Evolutionary conservation across 352 stramenopile genomes (phyloP).

Genomic region (Pythium volutum): DNA sequence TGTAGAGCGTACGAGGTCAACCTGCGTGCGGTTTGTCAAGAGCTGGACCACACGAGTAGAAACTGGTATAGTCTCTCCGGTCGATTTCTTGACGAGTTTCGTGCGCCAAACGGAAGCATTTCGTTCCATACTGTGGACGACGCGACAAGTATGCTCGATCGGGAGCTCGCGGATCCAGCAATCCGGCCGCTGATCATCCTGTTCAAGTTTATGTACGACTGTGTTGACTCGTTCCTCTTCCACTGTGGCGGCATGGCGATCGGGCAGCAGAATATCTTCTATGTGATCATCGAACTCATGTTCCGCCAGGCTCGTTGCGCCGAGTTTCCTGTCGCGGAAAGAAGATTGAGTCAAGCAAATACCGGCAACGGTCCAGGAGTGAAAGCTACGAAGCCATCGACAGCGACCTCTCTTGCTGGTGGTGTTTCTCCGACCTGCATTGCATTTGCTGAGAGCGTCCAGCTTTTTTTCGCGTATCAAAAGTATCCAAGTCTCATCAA

Average conservation of each 20-base stretch:
- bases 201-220: constrained; percentile 84
- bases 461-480: constrained; percentile 77
- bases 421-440: constrained; percentile 42
- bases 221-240: constrained; percentile 71
- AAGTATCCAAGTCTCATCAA: constrained; percentile 80
- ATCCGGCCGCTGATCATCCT: constrained; percentile 38
- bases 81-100: constrained; percentile 47
- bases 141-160: constrained; percentile 16
- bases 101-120: not conserved
- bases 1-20: constrained; percentile 72
- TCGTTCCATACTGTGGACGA: constrained; percentile 15
- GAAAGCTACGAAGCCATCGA: not conserved
- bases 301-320: constrained; percentile 69
- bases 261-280: constrained; percentile 72
- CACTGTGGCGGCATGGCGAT: constrained; percentile 78
- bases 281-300: constrained; percentile 62
- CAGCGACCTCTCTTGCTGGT: constrained; percentile 3
- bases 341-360: constrained; percentile 19
- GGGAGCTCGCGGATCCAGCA: constrained; percentile 11
- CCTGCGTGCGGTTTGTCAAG: constrained; percentile 41
- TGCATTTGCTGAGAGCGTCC: constrained; percentile 66
- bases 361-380: not conserved
- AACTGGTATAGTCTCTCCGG: constrained; percentile 55
- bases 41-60: constrained; percentile 48
- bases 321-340: constrained; percentile 59